Base-by-base conservation (phyloP, 2,329 filamentous ascomycete species). In the Emmonsiellopsis sp. region DNA sequence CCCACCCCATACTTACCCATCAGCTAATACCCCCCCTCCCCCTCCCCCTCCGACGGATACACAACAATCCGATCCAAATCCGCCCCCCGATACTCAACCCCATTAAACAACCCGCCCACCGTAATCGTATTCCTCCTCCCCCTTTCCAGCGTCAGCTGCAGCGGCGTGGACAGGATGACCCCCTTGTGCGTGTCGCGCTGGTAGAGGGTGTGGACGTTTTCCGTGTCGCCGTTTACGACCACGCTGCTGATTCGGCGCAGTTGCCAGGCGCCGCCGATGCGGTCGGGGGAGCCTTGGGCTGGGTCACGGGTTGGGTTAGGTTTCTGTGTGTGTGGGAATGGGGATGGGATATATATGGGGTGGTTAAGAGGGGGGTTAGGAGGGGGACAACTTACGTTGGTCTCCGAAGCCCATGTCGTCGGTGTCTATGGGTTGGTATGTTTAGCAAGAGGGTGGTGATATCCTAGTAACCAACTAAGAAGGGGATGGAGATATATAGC, bases 351-450 rank as follows among this genome's bases (percentile, higher is more conserved):
- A 5, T 44, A 11, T 44, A 44, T 44, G 9, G 10, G 42, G 9
- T 10, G 27, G 14, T 3, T 14, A 9, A 44, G 10, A 44, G 27
- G 9, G 9, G 14, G 27, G 9, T 17, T 17, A 44, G 42, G 42
- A 17, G n/a, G 42, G 17, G 17, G 17, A 17, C 42, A 53, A 56
- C 49, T 51, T 43, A 51, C 49, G 49, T 32, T 51, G 49, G 33
- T 43, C 75, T 0, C 80, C 80, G 52, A 79, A 83, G 2, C 79
- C 80, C 77, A 82, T 81, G 54, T 82, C 80, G 49, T 82, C 80
- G 2, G 71, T 81, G 63, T 82, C 51, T 43, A 14, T 32, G 8
- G 49, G 6, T 39, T 2, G 8, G 13, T 10, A 34, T 9, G 13
- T 3, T 17, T 45, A 10, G 21, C 21, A 27, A 27, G 21, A 27